phyloP scores from a whole-genome alignment of 2,329 filamentous ascomycete genomes.

The Pseudopyrenochaeta lycopersici region DNA sequence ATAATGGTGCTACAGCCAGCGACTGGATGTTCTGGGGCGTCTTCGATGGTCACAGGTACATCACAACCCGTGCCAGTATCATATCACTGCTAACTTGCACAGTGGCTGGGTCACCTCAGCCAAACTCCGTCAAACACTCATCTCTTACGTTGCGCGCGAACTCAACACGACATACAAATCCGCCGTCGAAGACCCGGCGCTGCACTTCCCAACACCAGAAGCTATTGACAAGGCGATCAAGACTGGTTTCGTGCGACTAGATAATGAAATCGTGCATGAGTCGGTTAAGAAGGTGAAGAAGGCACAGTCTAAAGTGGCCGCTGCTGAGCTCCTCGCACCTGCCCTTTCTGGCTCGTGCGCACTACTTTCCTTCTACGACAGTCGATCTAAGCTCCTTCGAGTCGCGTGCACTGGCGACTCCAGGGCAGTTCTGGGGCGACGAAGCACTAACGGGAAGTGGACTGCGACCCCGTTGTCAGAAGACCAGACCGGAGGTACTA shows the following conservation, averaged over 20 bases:
- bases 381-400: constrained; percentile 82
- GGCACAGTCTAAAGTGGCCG: constrained; percentile 86
- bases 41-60: constrained; percentile 94
- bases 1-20: constrained; percentile 66
- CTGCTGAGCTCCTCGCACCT: constrained; percentile 89
- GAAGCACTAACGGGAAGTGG: constrained; percentile 85
- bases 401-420: constrained; percentile 97
- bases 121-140: constrained; percentile 90
- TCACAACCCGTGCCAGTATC: neutral
- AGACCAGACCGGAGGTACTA: constrained; percentile 92
- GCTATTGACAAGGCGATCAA: constrained; percentile 93
- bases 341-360: constrained; percentile 97
- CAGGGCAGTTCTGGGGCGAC: constrained; percentile 88
- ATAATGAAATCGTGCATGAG: constrained; percentile 93
- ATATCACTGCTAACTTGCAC: constrained; percentile 14
- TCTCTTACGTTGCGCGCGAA: constrained; percentile 91
- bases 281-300: constrained; percentile 92
- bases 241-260: constrained; percentile 84
- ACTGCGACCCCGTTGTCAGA: constrained; percentile 87
- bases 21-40: constrained; percentile 99
- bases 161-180: constrained; percentile 91
- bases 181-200: constrained; percentile 65
- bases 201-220: constrained; percentile 75
- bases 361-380: constrained; percentile 95
- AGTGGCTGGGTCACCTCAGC: constrained; percentile 98